Evolutionary conservation across 2,329 filamentous ascomycete species (phyloP).

Genomic region (Claviceps digitariae): DNA sequence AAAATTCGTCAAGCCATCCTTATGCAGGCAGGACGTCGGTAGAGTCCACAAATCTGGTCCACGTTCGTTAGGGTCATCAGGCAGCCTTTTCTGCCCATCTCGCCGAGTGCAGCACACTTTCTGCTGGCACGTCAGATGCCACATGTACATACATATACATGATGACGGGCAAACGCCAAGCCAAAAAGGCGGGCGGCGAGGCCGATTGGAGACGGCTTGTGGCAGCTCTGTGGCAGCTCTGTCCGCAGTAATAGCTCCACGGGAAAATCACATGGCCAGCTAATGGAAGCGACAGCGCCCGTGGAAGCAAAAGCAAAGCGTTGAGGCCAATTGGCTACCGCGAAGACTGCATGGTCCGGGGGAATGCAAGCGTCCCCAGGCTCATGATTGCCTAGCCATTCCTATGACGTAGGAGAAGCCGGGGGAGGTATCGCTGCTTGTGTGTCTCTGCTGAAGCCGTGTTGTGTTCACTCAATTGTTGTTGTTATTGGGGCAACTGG

Average conservation of each 20-base stretch:
- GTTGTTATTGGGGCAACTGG: background rate
- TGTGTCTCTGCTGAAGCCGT: background rate
- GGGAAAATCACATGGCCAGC: background rate
- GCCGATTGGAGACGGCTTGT: background rate
- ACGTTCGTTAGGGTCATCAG: background rate
- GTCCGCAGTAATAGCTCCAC: background rate
- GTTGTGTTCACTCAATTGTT: background rate
- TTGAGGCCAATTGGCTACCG: slow-evolving; percentile 1
- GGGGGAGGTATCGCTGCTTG: background rate
- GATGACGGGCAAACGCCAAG: background rate
- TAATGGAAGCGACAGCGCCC: background rate
- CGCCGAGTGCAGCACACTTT: background rate
- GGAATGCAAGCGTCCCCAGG: background rate
- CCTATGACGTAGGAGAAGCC: slow-evolving; percentile 7
- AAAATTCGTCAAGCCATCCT: background rate
- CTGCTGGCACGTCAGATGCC: background rate
- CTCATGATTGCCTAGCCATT: background rate
- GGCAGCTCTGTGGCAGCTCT: too few relatives aligned
- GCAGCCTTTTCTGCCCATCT: background rate
- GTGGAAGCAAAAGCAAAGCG: background rate
- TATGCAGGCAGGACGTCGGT: background rate
- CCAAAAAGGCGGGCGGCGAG: background rate
- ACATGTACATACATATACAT: background rate
- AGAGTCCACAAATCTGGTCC: background rate
- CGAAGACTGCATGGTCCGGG: slow-evolving; percentile 1